Conservation (phyloP, 495 filamentous ascomycete genomes). For the Parachaetomium inaequale region DNA sequence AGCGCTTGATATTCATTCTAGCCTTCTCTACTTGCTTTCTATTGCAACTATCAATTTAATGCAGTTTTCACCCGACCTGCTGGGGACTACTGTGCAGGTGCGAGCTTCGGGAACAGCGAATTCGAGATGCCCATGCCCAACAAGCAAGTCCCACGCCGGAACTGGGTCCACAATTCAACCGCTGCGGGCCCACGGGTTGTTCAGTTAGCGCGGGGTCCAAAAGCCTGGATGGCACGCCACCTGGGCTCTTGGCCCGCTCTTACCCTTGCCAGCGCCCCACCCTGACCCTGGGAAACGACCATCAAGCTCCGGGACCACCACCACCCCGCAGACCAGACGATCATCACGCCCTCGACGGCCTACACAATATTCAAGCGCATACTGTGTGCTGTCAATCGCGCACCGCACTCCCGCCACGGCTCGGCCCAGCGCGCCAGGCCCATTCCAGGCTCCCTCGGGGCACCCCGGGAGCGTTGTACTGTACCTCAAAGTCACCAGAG, state of each 20-base stretch:
- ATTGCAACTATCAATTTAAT: too few relatives aligned
- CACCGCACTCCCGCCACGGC: neutral
- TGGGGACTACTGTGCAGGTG: too few relatives aligned
- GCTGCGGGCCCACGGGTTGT: conserved; percentile 5
- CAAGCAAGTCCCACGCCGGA: neutral
- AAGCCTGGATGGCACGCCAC: conserved; percentile 1
- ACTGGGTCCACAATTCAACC: conserved; percentile 8
- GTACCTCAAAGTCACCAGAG: conserved; percentile 1
- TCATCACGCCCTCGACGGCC: neutral
- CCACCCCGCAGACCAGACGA: neutral
- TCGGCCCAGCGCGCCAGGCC: neutral
- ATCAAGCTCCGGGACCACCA: neutral
- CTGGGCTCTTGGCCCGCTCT: conserved; percentile 2
- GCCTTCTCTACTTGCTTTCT: too few relatives aligned
- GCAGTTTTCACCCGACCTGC: too few relatives aligned
- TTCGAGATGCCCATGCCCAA: neutral
- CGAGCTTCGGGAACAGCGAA: too few relatives aligned
- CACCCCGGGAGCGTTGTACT: neutral
- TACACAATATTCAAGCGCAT: neutral
- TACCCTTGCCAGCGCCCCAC: conserved; percentile 1
- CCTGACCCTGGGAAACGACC: conserved; percentile 10
- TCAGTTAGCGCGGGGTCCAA: conserved; percentile 11
- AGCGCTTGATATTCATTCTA: too few relatives aligned
- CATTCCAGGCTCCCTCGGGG: neutral
- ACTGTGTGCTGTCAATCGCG: neutral